Evolutionary conservation across 192 early-diverging fungal genomes (phyloP).

Genomic region (Mortierella alpina): DNA sequence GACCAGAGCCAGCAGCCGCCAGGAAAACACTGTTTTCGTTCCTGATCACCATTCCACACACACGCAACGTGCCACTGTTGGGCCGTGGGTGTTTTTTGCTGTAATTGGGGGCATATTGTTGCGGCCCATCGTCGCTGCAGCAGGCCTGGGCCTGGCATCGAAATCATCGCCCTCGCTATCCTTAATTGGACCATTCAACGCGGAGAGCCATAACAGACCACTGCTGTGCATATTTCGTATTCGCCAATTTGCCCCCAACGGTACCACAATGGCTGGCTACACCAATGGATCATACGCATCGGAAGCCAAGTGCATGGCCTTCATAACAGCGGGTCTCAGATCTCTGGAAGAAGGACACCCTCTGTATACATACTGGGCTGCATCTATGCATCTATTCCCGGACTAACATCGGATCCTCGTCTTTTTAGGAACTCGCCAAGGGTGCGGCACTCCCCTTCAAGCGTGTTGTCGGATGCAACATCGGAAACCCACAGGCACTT

Average conservation of each 20-base stretch:
- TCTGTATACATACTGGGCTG: not conserved
- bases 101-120: not conserved
- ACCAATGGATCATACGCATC: too few species aligned
- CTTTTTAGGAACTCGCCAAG: conserved; percentile 53
- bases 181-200: not conserved
- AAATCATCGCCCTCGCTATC: not conserved
- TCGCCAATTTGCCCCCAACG: not conserved
- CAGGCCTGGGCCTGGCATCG: too few species aligned
- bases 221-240: not conserved
- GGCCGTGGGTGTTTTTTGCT: too few species aligned
- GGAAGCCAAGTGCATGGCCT: too few species aligned
- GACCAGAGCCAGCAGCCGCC: not conserved
- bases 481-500: conserved; percentile 58
- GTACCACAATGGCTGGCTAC: too few species aligned
- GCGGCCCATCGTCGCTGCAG: not conserved
- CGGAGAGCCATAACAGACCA: not conserved
- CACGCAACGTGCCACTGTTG: too few species aligned
- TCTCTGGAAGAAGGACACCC: too few species aligned
- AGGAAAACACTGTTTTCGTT: too few species aligned
- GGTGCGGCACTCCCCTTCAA: conserved; percentile 32
- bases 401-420: not conserved
- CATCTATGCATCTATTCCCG: not conserved
- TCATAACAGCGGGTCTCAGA: too few species aligned
- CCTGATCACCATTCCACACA: too few species aligned
- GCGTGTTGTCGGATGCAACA: conserved; percentile 56